These are phyloP conservation scores for Apocynum venetum DNA, from an alignment of 257 asterid species.

Conservation along the genomic window DNA sequence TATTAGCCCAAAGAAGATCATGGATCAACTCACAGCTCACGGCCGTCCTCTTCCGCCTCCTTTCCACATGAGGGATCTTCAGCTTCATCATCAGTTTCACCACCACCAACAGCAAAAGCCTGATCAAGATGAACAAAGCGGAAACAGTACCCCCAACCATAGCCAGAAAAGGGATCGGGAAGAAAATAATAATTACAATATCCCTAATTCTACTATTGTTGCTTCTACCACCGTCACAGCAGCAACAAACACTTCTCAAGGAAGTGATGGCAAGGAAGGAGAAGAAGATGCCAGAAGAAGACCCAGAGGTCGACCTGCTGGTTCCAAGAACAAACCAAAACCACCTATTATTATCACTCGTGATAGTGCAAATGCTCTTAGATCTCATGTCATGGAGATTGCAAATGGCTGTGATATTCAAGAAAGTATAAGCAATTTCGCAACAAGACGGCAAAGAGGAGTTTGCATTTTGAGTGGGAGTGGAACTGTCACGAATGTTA, in stretches of 20 bases:
- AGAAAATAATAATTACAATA: conserved; percentile 19
- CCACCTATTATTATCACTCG: conserved; percentile 94
- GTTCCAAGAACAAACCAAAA: conserved; percentile 83
- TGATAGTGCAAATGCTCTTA: conserved; percentile 82
- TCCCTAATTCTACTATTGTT: conserved; percentile 16
- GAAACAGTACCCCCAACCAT: conserved; percentile 31
- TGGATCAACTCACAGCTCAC: conserved; percentile 74
- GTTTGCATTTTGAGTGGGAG: conserved; percentile 73
- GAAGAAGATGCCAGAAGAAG: conserved; percentile 42
- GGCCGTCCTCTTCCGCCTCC: conserved; percentile 91
- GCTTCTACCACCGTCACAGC: conserved; percentile 6
- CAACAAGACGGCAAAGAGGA: conserved; percentile 79
- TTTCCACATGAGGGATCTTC: conserved; percentile 65
- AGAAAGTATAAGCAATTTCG: conserved; percentile 68
- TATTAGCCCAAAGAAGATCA: conserved; percentile 5
- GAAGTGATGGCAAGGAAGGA: conserved; percentile 20
- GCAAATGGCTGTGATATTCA: conserved; percentile 74
- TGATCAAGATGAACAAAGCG: conserved; percentile 52
- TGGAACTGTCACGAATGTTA: conserved; percentile 82
- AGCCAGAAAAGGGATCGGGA: conserved; percentile 49
- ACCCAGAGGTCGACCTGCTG: conserved; percentile 85
- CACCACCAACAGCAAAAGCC: conserved; percentile 33
- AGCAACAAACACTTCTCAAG: conserved; percentile 19
- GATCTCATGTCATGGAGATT: conserved; percentile 84
- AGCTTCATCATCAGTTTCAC: conserved; percentile 50